These are phyloP conservation scores for Leccinum barrowsii DNA, from an alignment of 768 basidiomycete genomes.

Conservation along the genomic window DNA sequence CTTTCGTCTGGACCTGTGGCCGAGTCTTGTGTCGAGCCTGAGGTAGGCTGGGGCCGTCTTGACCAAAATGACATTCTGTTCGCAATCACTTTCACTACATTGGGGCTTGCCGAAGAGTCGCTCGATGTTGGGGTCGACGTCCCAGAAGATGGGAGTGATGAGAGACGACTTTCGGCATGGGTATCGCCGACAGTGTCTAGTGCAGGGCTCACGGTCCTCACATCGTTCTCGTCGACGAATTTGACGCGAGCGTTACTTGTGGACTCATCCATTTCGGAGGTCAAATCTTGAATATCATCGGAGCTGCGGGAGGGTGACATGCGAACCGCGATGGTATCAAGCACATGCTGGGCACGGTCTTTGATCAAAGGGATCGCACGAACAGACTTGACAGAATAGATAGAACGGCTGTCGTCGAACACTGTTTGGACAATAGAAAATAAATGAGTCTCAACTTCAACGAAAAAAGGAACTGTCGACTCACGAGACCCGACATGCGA, in stretches of 20 bases:
- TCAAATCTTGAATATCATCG: constrained; percentile 18
- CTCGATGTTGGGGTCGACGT: constrained; percentile 56
- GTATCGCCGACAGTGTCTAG: constrained; percentile 3
- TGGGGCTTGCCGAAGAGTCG: constrained; percentile 39
- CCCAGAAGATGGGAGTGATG: constrained; percentile 40
- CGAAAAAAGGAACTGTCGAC: constrained; percentile 26
- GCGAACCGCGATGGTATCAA: constrained; percentile 52
- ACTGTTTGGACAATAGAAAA: constrained; percentile 40
- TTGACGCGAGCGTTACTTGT: constrained; percentile 42
- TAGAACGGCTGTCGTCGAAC: constrained; percentile 54
- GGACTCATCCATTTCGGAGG: constrained; percentile 4
- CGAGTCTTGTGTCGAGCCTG: constrained; percentile 9
- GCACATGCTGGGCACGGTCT: constrained; percentile 51
- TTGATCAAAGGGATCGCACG: constrained; percentile 69
- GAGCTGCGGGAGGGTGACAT: constrained; percentile 48
- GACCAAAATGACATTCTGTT: constrained; percentile 75
- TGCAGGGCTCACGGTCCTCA: constrained; percentile 43
- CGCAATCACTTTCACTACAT: constrained; percentile 61
- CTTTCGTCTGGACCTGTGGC: constrained; percentile 15
- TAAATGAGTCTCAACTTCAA: constrained; percentile 5
- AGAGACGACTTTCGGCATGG: constrained; percentile 1
- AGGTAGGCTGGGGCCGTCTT: constrained; percentile 38
- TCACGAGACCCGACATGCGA: constrained; percentile 62
- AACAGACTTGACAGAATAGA: constrained; percentile 69
- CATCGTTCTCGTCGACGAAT: constrained; percentile 47